Evolutionary conservation across 2,329 filamentous ascomycete genomes (phyloP).

Genomic region (Teratosphaeria nubilosa): DNA sequence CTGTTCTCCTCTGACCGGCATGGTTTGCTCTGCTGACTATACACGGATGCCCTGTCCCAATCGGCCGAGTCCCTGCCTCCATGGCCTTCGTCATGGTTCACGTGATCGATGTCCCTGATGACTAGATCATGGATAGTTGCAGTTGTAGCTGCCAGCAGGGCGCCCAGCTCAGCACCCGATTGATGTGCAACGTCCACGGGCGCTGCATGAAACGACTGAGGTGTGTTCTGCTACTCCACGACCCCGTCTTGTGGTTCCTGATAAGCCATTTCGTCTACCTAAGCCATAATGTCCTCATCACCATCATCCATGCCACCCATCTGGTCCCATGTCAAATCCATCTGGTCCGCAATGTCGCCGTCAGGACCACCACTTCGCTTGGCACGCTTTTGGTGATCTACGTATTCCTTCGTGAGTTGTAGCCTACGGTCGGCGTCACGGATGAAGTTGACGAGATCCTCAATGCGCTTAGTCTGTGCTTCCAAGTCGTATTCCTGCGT

Average conservation of each 20-base stretch:
- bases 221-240: neutral
- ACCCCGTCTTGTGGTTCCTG: neutral
- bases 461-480: slow-evolving; percentile 41
- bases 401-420: slow-evolving; percentile 49
- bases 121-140: neutral
- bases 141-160: neutral
- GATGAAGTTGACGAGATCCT: slow-evolving; percentile 41
- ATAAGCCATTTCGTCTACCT: neutral
- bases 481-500: slow-evolving; percentile 27
- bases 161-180: neutral
- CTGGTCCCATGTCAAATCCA: slow-evolving; percentile 22
- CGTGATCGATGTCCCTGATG: neutral
- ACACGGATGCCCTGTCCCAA: neutral
- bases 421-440: slow-evolving; percentile 46
- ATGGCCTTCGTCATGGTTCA: neutral
- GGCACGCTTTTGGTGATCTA: slow-evolving; percentile 43
- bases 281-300: slow-evolving; percentile 25
- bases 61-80: neutral
- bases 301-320: slow-evolving; percentile 12
- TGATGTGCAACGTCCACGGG: neutral
- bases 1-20: neutral
- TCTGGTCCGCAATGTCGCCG: slow-evolving; percentile 25
- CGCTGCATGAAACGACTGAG: neutral
- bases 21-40: neutral
- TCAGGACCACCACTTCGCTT: slow-evolving; percentile 28